phyloP scores from a whole-genome alignment of 768 basidiomycete genomes.

The Serpula lacrymans region DNA sequence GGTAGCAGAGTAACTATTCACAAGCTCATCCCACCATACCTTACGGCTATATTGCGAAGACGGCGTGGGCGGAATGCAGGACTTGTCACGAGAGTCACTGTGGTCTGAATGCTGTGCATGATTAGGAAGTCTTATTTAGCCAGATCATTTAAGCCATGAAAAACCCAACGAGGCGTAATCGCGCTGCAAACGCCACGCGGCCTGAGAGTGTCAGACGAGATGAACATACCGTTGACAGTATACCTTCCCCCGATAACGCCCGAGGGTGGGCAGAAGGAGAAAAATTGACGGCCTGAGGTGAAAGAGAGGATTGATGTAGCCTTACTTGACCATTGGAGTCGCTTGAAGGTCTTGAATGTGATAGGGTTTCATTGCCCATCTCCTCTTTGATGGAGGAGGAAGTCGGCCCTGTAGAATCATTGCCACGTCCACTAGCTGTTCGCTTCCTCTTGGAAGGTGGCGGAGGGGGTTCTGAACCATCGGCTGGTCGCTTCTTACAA shows the following conservation, averaged over 20 bases:
- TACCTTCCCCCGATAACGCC: conserved; percentile 23
- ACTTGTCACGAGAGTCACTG: conserved; percentile 16
- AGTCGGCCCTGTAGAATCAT: too few relatives aligned
- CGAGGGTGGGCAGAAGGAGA: conserved; percentile 25
- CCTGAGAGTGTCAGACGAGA: not conserved
- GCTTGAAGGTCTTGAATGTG: not conserved
- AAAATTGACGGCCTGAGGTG: conserved; percentile 27
- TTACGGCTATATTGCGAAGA: conserved; percentile 31
- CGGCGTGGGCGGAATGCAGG: conserved; percentile 24
- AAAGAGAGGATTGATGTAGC: conserved; percentile 28
- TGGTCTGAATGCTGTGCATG: conserved; percentile 20
- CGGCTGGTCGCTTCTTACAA: conserved; percentile 74
- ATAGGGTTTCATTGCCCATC: too few relatives aligned
- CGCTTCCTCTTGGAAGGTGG: conserved; percentile 56
- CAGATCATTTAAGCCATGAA: too few relatives aligned
- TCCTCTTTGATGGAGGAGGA: conserved; percentile 45
- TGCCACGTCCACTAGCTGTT: conserved; percentile 26
- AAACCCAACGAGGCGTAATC: conserved; percentile 6
- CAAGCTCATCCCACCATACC: conserved; percentile 48
- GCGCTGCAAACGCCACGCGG: not conserved
- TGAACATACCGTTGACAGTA: conserved; percentile 21
- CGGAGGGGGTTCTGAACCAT: conserved; percentile 47
- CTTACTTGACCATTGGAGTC: conserved; percentile 20
- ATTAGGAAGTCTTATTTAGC: conserved; percentile 24
- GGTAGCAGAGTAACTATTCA: conserved; percentile 38